phyloP scores from a whole-genome alignment of 2,329 filamentous ascomycete genomes.

The Chaetoscypha palmicola region DNA sequence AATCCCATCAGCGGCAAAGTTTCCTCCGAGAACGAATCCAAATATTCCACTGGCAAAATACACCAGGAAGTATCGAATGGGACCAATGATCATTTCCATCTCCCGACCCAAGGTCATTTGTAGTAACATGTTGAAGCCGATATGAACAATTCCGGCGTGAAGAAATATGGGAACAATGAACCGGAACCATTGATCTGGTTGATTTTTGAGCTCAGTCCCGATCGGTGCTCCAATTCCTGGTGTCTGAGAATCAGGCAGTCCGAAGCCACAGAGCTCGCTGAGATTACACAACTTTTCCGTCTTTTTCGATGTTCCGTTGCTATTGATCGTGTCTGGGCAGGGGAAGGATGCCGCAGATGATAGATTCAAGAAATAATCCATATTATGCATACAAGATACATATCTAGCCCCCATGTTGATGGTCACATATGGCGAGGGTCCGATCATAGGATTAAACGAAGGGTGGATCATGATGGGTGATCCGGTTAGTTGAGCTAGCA shows the following conservation, averaged over 20 bases:
- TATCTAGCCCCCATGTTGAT: slow-evolving; percentile 97
- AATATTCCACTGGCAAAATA: slow-evolving; percentile 92
- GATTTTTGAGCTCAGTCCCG: slow-evolving; percentile 37
- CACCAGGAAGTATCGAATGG: slow-evolving; percentile 79
- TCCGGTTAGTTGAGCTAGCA: slow-evolving; percentile 64
- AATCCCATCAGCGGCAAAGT: slow-evolving; percentile 76
- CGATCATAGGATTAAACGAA: slow-evolving; percentile 94
- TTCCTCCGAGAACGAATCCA: slow-evolving; percentile 89
- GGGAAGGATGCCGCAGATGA: slow-evolving; percentile 52
- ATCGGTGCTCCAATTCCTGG: slow-evolving; percentile 38
- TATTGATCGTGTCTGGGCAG: slow-evolving; percentile 72
- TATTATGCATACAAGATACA: slow-evolving; percentile 89
- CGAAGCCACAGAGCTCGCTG: slow-evolving; percentile 76
- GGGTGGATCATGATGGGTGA: slow-evolving; percentile 54
- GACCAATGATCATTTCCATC: slow-evolving; percentile 86
- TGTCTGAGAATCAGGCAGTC: slow-evolving; percentile 33
- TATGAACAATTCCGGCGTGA: slow-evolving; percentile 89
- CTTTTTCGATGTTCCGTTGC: slow-evolving; percentile 25
- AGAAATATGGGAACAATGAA: slow-evolving; percentile 96
- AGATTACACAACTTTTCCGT: slow-evolving; percentile 59
- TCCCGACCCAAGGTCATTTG: slow-evolving; percentile 86
- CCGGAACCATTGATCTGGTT: slow-evolving; percentile 89
- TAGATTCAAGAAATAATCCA: slow-evolving; percentile 54
- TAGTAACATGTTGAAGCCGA: slow-evolving; percentile 88
- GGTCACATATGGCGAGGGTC: slow-evolving; percentile 79